These are phyloP conservation scores for Paracamarosporium sp. DNA, from an alignment of 2,329 filamentous ascomycete species.

Conservation along the genomic window DNA sequence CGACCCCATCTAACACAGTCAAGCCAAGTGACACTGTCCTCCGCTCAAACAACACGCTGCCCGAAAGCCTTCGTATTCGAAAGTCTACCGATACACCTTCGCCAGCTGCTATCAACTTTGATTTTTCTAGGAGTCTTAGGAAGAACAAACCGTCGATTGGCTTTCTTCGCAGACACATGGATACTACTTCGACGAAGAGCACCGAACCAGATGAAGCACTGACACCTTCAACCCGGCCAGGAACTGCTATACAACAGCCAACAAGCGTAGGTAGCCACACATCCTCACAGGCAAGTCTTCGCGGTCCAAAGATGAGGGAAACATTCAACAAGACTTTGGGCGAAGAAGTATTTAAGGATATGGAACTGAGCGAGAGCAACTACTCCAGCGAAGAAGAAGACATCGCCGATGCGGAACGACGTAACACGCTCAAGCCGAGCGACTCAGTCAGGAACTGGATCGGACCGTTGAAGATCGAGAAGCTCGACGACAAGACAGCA, in stretches of 20 bases:
- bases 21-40: constrained; percentile 25
- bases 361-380: constrained; percentile 37
- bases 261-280: constrained; percentile 17
- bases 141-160: constrained; percentile 24
- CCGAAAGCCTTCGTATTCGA: constrained; percentile 15
- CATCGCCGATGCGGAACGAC: constrained; percentile 31
- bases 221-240: constrained; percentile 23
- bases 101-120: constrained; percentile 11
- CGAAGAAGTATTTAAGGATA: constrained; percentile 36
- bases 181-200: constrained; percentile 7
- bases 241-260: constrained; percentile 16
- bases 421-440: constrained; percentile 27
- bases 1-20: constrained; percentile 20
- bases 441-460: constrained; percentile 28
- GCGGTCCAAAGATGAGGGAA: constrained; percentile 27
- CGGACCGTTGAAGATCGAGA: constrained; percentile 29
- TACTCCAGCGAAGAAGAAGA: constrained; percentile 38
- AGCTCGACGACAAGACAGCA: constrained; percentile 16
- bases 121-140: constrained; percentile 32
- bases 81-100: constrained; percentile 21
- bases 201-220: constrained; percentile 21
- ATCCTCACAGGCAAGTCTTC: constrained; percentile 27
- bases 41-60: constrained; percentile 7
- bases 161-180: constrained; percentile 19
- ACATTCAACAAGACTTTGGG: constrained; percentile 32